A percentile compares a stretch with the other conserved stretches of the same genome.
phyloP scores from a whole-genome alignment of 441 rosid species.

The Jatropha multifida region DNA sequence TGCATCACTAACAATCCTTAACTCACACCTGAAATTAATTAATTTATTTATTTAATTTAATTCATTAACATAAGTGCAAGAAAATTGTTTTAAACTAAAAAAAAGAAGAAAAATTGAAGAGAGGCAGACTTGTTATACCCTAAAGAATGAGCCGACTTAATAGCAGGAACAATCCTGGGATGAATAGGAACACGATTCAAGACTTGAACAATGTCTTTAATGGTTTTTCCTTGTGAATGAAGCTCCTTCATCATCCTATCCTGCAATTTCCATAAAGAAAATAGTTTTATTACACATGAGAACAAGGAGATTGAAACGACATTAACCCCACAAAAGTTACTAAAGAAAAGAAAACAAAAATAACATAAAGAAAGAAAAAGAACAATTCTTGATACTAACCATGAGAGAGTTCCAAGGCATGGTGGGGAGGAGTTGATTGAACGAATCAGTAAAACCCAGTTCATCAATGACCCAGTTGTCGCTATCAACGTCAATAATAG shows the following conservation, averaged over 20 bases:
- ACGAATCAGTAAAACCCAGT: conserved; percentile 58
- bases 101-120: no score
- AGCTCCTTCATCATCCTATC: conserved; percentile 57
- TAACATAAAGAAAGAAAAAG: not conserved
- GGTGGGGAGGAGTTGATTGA: conserved; percentile 68
- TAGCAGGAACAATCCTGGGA: conserved; percentile 55
- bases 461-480: conserved; percentile 75
- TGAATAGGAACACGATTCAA: conserved; percentile 51
- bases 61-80: not conserved
- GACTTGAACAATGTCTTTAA: conserved; percentile 43
- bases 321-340: no score
- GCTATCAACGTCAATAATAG: conserved; percentile 70
- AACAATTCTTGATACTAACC: conserved; percentile 32
- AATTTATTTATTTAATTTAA: not conserved
- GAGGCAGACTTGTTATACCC: conserved; percentile 24
- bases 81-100: not conserved
- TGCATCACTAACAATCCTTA: conserved; percentile 84
- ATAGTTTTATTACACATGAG: not conserved
- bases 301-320: not conserved
- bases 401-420: conserved; percentile 82
- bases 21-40: conserved; percentile 52
- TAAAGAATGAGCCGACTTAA: conserved; percentile 47
- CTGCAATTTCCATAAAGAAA: conserved; percentile 23
- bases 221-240: conserved; percentile 43
- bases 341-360: no score